Evolutionary conservation across 2,329 filamentous ascomycete species (phyloP), one percentile per base, ranked within the genome.

Genomic region (Cordyceps militaris): DNA sequence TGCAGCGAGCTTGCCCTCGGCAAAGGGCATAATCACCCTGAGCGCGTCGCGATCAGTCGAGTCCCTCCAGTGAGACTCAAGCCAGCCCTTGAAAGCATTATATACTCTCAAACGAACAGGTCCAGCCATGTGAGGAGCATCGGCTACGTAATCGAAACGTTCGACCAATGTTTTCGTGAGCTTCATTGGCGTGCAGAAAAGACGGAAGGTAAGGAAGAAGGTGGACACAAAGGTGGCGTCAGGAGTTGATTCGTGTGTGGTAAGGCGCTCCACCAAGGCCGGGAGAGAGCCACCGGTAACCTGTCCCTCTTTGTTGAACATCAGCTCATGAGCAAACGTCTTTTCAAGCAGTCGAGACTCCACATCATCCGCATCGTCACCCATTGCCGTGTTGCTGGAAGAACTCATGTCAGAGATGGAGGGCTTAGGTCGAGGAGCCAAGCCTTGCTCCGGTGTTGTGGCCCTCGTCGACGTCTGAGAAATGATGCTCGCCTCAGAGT

Each of bases 51-150:
- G 82, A 69, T 99, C 94, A 11, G 86, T 85, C 59, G 91, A 84
- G 62, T 90, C 84, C 49, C 88, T 85, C 93, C 94, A 99, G 72
- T 99, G 91, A 7, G 89, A 94, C 74, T 97, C 94, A 21, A 99
- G 77, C 94, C 94, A 99, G 43, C 89, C 89, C 73, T 99, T 99
- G 79, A 99, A 91, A 58, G 91, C 87, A 69, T 99, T 97, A 76
- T 95, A 97, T 1, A 97, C 91, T 53, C 94, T 85, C 49, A 99
- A 77, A 52, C 92, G 86, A 23, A 97, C 93, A 0, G 93, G 90
- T 3, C 80, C 82, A 23, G 91, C 86, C 61, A 92, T 73, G 59
- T 85, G 81, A 23, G 85, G 83, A 49, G 86, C 88, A 60, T 94
- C 88, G 13, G 84, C 88, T 38, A 96, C 88, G 65, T 97, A 96